Conservation (phyloP, 768 basidiomycete genomes). For the Hebeloma cylindrosporum region DNA sequence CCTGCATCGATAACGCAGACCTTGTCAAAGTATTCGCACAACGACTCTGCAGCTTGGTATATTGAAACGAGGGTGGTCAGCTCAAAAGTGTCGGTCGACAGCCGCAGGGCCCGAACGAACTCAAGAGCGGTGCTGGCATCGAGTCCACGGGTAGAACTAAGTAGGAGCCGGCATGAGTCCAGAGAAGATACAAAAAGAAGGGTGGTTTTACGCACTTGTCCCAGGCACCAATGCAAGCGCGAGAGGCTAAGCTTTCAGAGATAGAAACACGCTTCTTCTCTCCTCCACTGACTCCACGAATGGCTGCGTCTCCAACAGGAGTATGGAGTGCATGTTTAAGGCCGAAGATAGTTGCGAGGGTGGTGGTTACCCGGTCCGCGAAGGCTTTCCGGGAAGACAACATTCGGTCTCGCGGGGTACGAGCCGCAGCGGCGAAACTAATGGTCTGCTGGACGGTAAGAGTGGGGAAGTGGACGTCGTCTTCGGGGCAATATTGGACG, state of each 20-base stretch:
- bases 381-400: constrained; percentile 44
- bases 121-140: constrained; percentile 74
- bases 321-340: constrained; percentile 72
- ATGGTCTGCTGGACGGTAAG: constrained; percentile 81
- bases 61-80: constrained; percentile 73
- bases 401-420: constrained; percentile 58
- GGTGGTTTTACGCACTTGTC: constrained; percentile 49
- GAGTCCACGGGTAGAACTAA: constrained; percentile 64
- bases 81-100: constrained; percentile 57
- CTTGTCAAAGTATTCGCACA: constrained; percentile 73
- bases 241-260: constrained; percentile 59
- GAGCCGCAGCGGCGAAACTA: constrained; percentile 63
- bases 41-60: constrained; percentile 77
- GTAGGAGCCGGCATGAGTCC: background rate
- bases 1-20: constrained; percentile 79
- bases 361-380: constrained; percentile 45
- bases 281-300: constrained; percentile 73
- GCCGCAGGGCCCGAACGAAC: constrained; percentile 65
- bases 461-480: constrained; percentile 85
- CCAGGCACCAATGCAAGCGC: constrained; percentile 60
- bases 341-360: constrained; percentile 71
- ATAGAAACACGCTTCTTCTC: constrained; percentile 83
- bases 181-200: background rate
- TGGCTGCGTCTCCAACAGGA: constrained; percentile 72
- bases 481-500: constrained; percentile 79